Evolutionary conservation across 176 grass and related monocot species (phyloP).

Genomic region (Bonia amplexicaulis): DNA sequence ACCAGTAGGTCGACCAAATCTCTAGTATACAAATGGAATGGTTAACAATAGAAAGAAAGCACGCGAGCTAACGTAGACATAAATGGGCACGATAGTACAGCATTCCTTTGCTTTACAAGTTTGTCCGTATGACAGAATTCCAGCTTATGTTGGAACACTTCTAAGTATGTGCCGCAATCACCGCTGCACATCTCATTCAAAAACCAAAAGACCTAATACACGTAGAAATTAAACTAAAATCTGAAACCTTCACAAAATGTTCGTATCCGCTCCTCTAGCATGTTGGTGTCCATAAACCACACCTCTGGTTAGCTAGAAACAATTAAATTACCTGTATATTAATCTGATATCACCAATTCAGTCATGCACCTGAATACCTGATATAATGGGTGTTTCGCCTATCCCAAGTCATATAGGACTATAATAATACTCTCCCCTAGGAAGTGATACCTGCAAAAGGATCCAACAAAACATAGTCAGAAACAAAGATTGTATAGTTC

Average conservation of each 20-base stretch:
- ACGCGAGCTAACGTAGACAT: conserved; percentile 53
- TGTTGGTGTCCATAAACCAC: conserved; percentile 53
- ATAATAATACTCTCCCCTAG: conserved; percentile 50
- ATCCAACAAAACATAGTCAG: conserved; percentile 27
- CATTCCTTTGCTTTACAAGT: conserved; percentile 56
- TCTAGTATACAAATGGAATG: conserved; percentile 48
- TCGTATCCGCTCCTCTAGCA: conserved; percentile 55
- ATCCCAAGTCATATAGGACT: conserved; percentile 53
- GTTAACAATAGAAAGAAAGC: conserved; percentile 37
- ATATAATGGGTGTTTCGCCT: conserved; percentile 40
- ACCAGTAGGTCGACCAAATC: conserved; percentile 39
- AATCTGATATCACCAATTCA: conserved; percentile 54
- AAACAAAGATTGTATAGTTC: neutral
- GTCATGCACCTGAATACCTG: conserved; percentile 59
- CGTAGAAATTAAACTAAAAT: conserved; percentile 68
- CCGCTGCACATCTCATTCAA: conserved; percentile 63
- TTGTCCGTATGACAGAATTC: conserved; percentile 57
- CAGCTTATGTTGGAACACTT: conserved; percentile 69
- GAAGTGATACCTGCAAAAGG: conserved; percentile 57
- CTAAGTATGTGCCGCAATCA: conserved; percentile 62
- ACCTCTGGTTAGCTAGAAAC: conserved; percentile 61
- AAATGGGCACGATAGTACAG: conserved; percentile 65
- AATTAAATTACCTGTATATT: conserved; percentile 67
- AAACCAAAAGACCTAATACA: conserved; percentile 56
- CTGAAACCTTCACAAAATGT: conserved; percentile 68